Conservation (phyloP, 345 rosid species). For the Dipteronia dyeriana region DNA sequence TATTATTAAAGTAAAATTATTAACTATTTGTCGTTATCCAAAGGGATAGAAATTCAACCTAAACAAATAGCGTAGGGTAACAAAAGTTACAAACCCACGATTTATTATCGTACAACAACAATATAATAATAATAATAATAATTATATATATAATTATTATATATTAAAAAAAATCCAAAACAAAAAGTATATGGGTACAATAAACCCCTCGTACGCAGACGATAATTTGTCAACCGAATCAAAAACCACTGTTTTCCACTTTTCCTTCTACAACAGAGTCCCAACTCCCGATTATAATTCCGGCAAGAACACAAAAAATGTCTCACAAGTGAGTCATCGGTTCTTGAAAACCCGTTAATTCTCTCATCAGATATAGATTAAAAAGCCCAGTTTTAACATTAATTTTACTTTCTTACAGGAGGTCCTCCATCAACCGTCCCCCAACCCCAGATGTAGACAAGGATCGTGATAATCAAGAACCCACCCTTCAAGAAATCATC, state of each 20-base stretch:
- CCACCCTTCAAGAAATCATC: slow-evolving; percentile 59
- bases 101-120: too few relatives aligned
- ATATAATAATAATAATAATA: too few relatives aligned
- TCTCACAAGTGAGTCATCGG: slow-evolving; percentile 5
- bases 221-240: background rate
- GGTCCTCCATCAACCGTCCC: slow-evolving; percentile 67
- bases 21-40: too few relatives aligned
- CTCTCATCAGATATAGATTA: background rate
- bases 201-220: background rate
- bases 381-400: background rate
- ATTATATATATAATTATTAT: too few relatives aligned
- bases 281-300: background rate
- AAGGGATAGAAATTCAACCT: too few relatives aligned
- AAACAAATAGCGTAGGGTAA: too few relatives aligned
- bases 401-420: slow-evolving; percentile 34
- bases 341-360: background rate
- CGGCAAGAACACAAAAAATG: background rate
- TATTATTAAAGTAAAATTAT: too few relatives aligned
- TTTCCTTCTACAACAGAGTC: background rate
- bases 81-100: too few relatives aligned
- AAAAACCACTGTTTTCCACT: background rate
- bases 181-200: too few relatives aligned
- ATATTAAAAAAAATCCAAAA: too few relatives aligned
- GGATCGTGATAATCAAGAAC: slow-evolving; percentile 41
- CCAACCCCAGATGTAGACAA: slow-evolving; percentile 59